Percentiles rank a stretch among this genome's conserved stretches.
Evolutionary conservation across 371 early-diverging fungal genomes (phyloP).

Genomic region (Conidiobolus incongruus): DNA sequence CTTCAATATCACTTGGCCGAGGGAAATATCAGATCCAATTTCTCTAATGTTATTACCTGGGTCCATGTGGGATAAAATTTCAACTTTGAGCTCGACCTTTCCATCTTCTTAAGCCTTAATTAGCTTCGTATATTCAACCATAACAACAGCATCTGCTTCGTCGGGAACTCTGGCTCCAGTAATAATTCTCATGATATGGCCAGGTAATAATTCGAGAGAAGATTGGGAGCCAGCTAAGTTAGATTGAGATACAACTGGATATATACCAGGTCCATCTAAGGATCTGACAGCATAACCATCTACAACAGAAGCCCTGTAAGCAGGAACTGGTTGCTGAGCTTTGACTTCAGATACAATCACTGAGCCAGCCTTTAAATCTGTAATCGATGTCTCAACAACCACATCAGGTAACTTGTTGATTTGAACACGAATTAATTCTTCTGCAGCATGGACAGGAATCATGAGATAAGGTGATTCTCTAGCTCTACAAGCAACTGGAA

Average conservation of each 20-base stretch:
- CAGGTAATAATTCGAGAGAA: conserved; percentile 13
- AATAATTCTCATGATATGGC: conserved; percentile 49
- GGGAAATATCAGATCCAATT: conserved; percentile 44
- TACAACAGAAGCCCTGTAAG: conserved; percentile 62
- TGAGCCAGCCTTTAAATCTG: too few species aligned
- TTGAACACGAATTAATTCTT: conserved; percentile 20
- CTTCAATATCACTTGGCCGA: conserved; percentile 26
- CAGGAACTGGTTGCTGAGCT: conserved; percentile 57
- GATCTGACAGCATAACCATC: conserved; percentile 85
- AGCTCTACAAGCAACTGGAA: conserved; percentile 30
- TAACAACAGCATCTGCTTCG: conserved; percentile 69
- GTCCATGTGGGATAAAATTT: conserved; percentile 15
- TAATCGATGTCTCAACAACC: too few species aligned
- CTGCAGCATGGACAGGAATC: conserved; percentile 42
- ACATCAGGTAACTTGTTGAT: too few species aligned
- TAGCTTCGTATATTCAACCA: conserved; percentile 76
- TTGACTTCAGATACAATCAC: conserved; percentile 53
- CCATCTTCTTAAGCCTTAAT: conserved; percentile 24
- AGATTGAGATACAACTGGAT: conserved; percentile 39
- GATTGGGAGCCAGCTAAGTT: conserved; percentile 10
- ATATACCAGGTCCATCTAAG: conserved; percentile 56
- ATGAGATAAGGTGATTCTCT: conserved; percentile 66
- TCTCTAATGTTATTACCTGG: conserved; percentile 42
- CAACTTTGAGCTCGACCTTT: conserved; percentile 30
- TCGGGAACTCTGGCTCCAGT: conserved; percentile 73